These are phyloP conservation scores for Pestalotiopsis sp. DNA, from an alignment of 2,329 filamentous ascomycete species.

Conservation along the genomic window DNA sequence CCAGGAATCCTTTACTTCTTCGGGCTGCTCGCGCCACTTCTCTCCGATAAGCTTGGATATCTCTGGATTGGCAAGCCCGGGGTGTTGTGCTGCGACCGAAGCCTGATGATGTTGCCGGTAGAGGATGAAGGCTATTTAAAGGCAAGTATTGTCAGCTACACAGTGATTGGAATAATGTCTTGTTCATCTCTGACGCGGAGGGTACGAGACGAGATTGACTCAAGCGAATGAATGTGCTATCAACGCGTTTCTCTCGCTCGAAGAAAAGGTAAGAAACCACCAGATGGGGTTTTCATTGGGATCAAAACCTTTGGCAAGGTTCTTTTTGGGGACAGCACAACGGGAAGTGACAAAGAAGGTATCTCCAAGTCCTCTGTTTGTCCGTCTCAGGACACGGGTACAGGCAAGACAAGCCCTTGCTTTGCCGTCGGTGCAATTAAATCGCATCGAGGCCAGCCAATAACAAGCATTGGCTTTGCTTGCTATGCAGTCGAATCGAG, in stretches of 20 bases:
- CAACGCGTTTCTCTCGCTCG: too few species aligned
- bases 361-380: slow-evolving; percentile 26
- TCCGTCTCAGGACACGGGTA: slow-evolving; percentile 24
- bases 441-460: background rate
- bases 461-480: background rate
- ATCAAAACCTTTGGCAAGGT: slow-evolving; percentile 11
- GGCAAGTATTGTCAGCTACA: slow-evolving; percentile 12
- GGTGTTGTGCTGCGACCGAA: slow-evolving; percentile 77
- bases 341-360: slow-evolving; percentile 26
- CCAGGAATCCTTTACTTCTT: slow-evolving; percentile 81
- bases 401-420: slow-evolving; percentile 8
- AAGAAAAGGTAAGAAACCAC: background rate
- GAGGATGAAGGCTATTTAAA: slow-evolving; percentile 82
- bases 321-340: slow-evolving; percentile 22
- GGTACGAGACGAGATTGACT: background rate
- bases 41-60: slow-evolving; percentile 97
- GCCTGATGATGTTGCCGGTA: slow-evolving; percentile 94
- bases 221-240: too few species aligned
- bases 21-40: slow-evolving; percentile 81
- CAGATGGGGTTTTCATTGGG: background rate
- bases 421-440: slow-evolving; percentile 8
- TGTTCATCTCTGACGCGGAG: too few species aligned
- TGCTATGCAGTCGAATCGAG: background rate
- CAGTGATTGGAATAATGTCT: too few species aligned
- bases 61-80: slow-evolving; percentile 90